These are phyloP conservation scores for Penicillium argentinense DNA, from an alignment of 495 filamentous ascomycete genomes.

Conservation along the genomic window DNA sequence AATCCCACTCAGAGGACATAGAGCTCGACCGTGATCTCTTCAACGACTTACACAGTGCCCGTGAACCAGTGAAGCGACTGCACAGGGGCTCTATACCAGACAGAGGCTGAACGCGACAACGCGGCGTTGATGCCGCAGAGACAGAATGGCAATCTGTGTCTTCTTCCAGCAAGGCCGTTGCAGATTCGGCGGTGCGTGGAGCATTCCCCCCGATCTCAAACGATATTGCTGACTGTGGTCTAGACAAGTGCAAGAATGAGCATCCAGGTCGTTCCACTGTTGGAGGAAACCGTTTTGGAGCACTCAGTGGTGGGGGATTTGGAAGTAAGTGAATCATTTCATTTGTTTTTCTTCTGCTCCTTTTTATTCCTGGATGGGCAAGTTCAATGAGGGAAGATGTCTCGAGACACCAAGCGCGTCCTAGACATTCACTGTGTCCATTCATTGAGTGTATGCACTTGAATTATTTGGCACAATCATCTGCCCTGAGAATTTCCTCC, in stretches of 20 bases:
- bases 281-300: slow-evolving; percentile 46
- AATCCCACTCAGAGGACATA: too few relatives aligned
- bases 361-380: not conserved
- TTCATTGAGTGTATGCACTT: too few relatives aligned
- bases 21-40: too few relatives aligned
- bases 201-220: not conserved
- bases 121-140: slow-evolving; percentile 1
- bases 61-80: not conserved
- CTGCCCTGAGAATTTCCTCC: too few relatives aligned
- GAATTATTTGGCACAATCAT: too few relatives aligned
- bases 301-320: slow-evolving; percentile 36
- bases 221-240: slow-evolving; percentile 10
- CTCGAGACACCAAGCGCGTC: too few relatives aligned
- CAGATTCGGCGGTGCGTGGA: slow-evolving; percentile 60
- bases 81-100: not conserved
- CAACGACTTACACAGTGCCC: not conserved
- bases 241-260: slow-evolving; percentile 56
- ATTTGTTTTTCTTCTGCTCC: too few relatives aligned
- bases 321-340: slow-evolving; percentile 35
- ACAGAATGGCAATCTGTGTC: slow-evolving; percentile 61
- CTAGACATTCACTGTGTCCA: too few relatives aligned
- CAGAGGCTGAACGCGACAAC: slow-evolving; percentile 1
- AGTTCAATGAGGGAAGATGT: not conserved
- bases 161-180: slow-evolving; percentile 75
- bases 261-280: slow-evolving; percentile 44